A percentile compares a stretch with the other conserved stretches of the same genome.
These are phyloP conservation scores for Fraxinus albicans DNA, from an alignment of 305 asterid genomes.

Conservation along the genomic window DNA sequence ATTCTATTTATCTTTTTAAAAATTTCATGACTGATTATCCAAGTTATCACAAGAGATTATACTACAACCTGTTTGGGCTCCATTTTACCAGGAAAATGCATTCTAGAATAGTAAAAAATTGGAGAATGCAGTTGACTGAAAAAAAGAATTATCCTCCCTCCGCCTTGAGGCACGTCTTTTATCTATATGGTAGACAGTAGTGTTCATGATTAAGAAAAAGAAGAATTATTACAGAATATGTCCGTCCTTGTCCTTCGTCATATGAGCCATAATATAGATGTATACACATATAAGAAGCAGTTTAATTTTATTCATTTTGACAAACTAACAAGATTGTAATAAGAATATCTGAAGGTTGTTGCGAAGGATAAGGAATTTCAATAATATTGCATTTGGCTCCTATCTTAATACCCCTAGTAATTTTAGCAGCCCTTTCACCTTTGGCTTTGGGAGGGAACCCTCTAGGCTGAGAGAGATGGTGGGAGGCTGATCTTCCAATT, in stretches of 20 bases:
- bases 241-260: too few species aligned
- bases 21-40: not conserved
- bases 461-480: not conserved
- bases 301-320: too few species aligned
- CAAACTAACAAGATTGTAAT: not conserved
- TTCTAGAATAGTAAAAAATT: too few species aligned
- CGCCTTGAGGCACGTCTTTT: too few species aligned
- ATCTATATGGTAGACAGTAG: too few species aligned
- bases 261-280: too few species aligned
- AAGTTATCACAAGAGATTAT: not conserved
- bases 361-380: not conserved
- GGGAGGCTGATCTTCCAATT: not conserved
- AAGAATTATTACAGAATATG: too few species aligned
- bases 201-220: too few species aligned
- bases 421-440: not conserved
- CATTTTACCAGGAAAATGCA: too few species aligned
- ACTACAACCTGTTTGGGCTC: too few species aligned
- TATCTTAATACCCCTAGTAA: not conserved
- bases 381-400: not conserved
- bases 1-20: not conserved
- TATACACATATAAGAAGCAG: not conserved
- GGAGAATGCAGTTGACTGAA: too few species aligned
- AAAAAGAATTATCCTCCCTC: too few species aligned
- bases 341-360: not conserved
- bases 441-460: not conserved